Conservation (phyloP, 129 eudicot species). For the Tagetes patula region DNA sequence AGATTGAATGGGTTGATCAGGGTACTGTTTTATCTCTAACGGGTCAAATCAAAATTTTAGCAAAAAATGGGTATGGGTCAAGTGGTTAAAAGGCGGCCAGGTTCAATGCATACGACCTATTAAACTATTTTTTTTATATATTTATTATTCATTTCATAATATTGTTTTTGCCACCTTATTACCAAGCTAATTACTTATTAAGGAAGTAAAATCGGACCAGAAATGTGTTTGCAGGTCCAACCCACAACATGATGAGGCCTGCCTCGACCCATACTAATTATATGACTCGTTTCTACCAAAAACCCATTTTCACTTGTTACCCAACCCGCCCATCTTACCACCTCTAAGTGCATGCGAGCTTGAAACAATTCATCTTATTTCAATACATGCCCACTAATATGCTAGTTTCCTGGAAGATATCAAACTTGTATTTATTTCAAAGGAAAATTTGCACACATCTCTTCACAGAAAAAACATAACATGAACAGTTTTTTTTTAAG, state of each 20-base stretch:
- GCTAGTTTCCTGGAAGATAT: constrained; percentile 9
- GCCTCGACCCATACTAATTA: neutral
- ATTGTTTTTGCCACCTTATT: neutral
- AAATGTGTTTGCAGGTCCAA: neutral
- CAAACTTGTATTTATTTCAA: neutral
- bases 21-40: neutral
- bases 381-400: neutral
- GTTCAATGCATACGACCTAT: neutral
- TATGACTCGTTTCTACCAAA: neutral
- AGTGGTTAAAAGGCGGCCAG: too few species aligned
- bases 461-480: constrained; percentile 12
- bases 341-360: neutral
- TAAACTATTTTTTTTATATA: neutral
- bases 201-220: neutral
- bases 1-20: neutral
- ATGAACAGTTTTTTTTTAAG: neutral
- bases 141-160: neutral
- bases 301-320: constrained; percentile 3
- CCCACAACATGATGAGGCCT: neutral
- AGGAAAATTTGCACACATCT: neutral
- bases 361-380: neutral
- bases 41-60: neutral
- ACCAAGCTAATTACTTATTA: neutral
- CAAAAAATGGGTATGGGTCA: neutral
- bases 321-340: constrained; percentile 16